A percentile compares a stretch with the other conserved stretches of the same genome.
These are phyloP conservation scores for Cornus kousa DNA, from an alignment of 148 eudicot species.

Conservation along the genomic window DNA sequence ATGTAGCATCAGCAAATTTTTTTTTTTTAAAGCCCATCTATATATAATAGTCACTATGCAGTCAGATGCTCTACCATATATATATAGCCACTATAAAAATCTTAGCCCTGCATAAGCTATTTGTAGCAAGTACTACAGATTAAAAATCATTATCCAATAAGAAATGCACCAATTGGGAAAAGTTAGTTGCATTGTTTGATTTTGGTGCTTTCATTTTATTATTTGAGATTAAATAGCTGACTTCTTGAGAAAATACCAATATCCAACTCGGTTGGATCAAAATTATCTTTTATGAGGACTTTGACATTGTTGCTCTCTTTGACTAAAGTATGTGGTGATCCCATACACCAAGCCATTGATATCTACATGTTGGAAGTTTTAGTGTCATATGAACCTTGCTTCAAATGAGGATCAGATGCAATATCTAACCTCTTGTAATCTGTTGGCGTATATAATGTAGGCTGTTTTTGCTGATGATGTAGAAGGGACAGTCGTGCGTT, in stretches of 20 bases:
- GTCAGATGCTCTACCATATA: too few relatives aligned
- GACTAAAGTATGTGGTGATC: not conserved
- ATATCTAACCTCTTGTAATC: slow-evolving; percentile 11
- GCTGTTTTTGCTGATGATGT: slow-evolving; percentile 49
- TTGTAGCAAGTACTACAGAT: not conserved
- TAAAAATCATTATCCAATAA: not conserved
- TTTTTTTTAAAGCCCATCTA: not conserved
- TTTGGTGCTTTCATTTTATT: not conserved
- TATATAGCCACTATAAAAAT: too few relatives aligned
- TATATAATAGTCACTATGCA: not conserved
- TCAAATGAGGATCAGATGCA: not conserved
- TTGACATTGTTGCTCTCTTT: not conserved
- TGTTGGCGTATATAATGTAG: slow-evolving; percentile 31
- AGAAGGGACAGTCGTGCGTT: slow-evolving; percentile 50
- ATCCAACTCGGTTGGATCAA: not conserved
- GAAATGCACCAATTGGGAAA: not conserved
- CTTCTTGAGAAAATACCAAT: not conserved
- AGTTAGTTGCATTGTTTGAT: not conserved
- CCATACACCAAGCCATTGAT: not conserved
- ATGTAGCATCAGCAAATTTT: not conserved
- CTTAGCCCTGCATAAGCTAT: not conserved
- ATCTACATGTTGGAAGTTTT: not conserved
- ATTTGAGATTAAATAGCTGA: too few relatives aligned
- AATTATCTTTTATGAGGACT: not conserved
- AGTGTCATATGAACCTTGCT: not conserved